Evolutionary conservation across 2,329 filamentous ascomycete species (phyloP).

Genomic region (Coniosporium tulheliwenetii): DNA sequence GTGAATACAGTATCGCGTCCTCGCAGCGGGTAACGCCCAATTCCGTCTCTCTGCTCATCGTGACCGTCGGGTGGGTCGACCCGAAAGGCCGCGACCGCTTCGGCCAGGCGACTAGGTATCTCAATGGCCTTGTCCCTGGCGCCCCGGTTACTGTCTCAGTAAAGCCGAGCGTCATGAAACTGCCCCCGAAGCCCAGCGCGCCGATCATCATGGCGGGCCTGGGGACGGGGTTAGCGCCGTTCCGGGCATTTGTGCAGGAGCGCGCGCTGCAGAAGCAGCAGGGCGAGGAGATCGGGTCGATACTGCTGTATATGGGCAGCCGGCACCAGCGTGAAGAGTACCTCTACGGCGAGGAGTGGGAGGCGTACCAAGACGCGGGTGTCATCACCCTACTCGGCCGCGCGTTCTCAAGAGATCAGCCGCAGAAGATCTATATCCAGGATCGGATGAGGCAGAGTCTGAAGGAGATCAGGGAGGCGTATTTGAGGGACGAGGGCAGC

Average conservation of each 20-base stretch:
- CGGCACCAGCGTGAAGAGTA: conserved; percentile 98
- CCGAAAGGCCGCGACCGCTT: conserved; percentile 73
- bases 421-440: conserved; percentile 98
- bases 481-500: conserved; percentile 71
- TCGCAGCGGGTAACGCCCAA: conserved; percentile 87
- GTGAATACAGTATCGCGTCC: conserved; percentile 98
- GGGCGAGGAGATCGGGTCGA: conserved; percentile 84
- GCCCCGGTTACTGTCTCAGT: conserved; percentile 77
- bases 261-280: conserved; percentile 96
- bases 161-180: conserved; percentile 98
- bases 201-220: conserved; percentile 98
- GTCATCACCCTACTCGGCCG: conserved; percentile 88
- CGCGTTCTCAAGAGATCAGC: conserved; percentile 93
- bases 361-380: conserved; percentile 88
- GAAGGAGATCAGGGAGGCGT: conserved; percentile 67
- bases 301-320: conserved; percentile 90
- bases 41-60: conserved; percentile 87
- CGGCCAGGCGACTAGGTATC: conserved; percentile 84
- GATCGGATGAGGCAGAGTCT: conserved; percentile 90
- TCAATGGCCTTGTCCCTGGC: conserved; percentile 61
- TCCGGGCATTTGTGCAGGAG: conserved; percentile 97
- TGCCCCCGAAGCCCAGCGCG: conserved; percentile 73
- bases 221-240: conserved; percentile 95
- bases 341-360: conserved; percentile 97
- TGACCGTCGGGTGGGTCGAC: conserved; percentile 93